Base-by-base conservation (phyloP, 108 stramenopile species). In the Aurantiochytrium sp. region DNA sequence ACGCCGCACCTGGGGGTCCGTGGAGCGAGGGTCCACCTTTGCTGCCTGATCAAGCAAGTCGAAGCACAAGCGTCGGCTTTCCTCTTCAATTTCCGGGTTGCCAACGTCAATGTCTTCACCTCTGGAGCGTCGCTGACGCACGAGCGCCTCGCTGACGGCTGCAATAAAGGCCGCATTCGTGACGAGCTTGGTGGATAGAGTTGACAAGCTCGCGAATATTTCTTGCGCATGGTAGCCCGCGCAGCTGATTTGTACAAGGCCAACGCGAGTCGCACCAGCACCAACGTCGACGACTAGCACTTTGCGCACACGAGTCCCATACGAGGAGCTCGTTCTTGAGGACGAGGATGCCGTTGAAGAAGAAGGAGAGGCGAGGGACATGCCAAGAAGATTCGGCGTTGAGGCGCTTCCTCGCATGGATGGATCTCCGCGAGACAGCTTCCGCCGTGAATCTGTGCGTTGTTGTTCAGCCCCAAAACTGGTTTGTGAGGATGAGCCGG, bases 211-310 rank as follows among this genome's bases (percentile, higher is more conserved):
- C 18, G 64, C 64, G 25, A 69, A 69, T 8, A 18, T 69, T 18
- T 69, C 64, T 3, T 69, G 64, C 35, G 35, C 42, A 42, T 69
- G 64, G 4, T 42, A 69, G 1, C 64, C 64, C 8, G 64, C 55
- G 55, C 42, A 47, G 51, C 23, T 53, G 51, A 83, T 28, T 4
- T 83, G 76, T 45, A 83, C 76, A 6, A 83, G 45, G n/a, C 76
- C 76, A 12, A 83, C 51, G 25, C 51, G 45, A 16, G 76, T 83
- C 19, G 19, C 45, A 21, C 49, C 51, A 6, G 76, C 76, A 45
- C 76, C 76, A 47, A 83, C 76, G 49, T 83, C 76, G 14, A 83
- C 76, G 43, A 83, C 76, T 1, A 83, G 76, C 49, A 83, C 76
- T 12, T 53, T 83, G 45, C 76, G 49, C 19, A 53, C 51, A 18